Evolutionary conservation across 2,329 filamentous ascomycete genomes (phyloP).

Genomic region (Diaporthe humulicola): DNA sequence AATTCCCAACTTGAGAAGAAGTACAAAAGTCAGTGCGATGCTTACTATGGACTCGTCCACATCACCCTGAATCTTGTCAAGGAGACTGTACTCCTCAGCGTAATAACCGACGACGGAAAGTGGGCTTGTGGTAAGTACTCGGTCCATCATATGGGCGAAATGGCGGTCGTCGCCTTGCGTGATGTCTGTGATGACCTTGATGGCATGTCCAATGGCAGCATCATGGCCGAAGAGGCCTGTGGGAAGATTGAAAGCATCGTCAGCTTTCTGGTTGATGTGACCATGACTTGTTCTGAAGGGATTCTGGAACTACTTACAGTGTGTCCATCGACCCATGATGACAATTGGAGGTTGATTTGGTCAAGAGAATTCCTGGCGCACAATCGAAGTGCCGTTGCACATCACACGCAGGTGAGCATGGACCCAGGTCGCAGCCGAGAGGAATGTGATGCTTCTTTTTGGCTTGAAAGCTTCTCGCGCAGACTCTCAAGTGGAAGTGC

Average conservation of each 20-base stretch:
- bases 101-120: not conserved
- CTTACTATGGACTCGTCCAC: not conserved
- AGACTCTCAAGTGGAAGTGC: not conserved
- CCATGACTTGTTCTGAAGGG: not conserved
- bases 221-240: constrained; percentile 34
- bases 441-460: not conserved
- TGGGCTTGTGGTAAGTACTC: not conserved
- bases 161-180: not conserved
- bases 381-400: not conserved
- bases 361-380: not conserved
- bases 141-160: not conserved
- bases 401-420: not conserved
- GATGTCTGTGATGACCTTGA: not conserved
- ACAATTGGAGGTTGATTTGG: not conserved
- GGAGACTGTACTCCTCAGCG: not conserved
- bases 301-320: constrained; percentile 7
- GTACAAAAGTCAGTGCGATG: not conserved
- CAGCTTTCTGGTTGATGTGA: not conserved
- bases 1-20: not conserved
- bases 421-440: not conserved
- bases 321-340: constrained; percentile 35
- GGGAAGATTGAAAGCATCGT: not conserved
- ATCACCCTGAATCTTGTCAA: not conserved
- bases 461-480: not conserved
- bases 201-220: not conserved